Evolutionary conservation across 176 grass and related monocot genomes (phyloP).

Genomic region (Eragrostis curvula): DNA sequence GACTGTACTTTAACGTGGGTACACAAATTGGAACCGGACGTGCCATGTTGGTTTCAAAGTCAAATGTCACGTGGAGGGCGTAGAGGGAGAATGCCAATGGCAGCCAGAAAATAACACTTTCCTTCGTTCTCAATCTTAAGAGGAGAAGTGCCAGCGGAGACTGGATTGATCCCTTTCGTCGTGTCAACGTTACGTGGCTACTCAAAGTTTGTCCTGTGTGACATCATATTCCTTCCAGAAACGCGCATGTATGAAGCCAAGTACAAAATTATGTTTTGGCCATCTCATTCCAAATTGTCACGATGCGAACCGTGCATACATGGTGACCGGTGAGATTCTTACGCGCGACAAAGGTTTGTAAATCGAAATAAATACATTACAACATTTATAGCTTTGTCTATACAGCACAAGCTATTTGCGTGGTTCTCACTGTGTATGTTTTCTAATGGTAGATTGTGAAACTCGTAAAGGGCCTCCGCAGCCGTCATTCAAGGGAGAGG

Average conservation of each 20-base stretch:
- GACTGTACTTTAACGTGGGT: not conserved
- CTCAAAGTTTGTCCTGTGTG: not conserved
- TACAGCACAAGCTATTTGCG: too few relatives aligned
- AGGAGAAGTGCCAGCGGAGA: not conserved
- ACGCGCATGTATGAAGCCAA: not conserved
- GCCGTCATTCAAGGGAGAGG: too few relatives aligned
- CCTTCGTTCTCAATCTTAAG: not conserved
- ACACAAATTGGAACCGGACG: not conserved
- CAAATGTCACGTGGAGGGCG: not conserved
- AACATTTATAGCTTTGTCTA: too few relatives aligned
- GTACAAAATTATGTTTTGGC: not conserved
- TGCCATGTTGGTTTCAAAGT: not conserved
- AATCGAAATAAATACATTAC: too few relatives aligned
- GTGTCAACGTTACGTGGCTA: not conserved
- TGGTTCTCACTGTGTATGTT: too few relatives aligned
- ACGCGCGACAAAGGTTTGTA: too few relatives aligned
- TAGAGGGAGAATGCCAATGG: not conserved
- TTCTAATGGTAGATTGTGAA: too few relatives aligned
- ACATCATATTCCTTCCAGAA: constrained; percentile 18
- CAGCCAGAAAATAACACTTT: not conserved
- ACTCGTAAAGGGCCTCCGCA: too few relatives aligned
- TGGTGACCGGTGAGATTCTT: too few relatives aligned
- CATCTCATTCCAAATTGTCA: not conserved
- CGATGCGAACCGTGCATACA: not conserved
- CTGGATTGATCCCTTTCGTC: constrained; percentile 8